These are phyloP conservation scores for Termitomyces sp. DNA, from an alignment of 768 basidiomycete genomes.

Conservation along the genomic window DNA sequence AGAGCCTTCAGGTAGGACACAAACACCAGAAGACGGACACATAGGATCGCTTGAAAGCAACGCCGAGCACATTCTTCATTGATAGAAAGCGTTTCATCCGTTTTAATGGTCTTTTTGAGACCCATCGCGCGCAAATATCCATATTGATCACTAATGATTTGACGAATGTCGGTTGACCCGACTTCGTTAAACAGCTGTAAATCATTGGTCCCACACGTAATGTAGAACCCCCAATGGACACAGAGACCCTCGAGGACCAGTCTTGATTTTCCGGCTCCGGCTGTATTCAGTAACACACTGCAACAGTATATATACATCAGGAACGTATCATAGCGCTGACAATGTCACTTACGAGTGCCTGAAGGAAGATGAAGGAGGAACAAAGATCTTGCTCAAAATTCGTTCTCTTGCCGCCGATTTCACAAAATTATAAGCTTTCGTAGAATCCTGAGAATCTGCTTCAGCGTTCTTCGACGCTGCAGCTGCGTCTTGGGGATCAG, in stretches of 20 bases:
- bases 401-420: neutral
- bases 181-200: neutral
- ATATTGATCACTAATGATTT: neutral
- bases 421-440: neutral
- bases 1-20: neutral
- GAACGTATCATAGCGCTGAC: neutral
- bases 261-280: constrained; percentile 1
- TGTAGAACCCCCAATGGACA: neutral
- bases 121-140: neutral
- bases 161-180: neutral
- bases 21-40: neutral
- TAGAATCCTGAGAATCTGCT: neutral
- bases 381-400: neutral
- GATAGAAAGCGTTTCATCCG: neutral
- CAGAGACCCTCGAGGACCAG: neutral
- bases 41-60: neutral
- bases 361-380: neutral
- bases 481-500: neutral
- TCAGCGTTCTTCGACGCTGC: neutral
- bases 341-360: neutral
- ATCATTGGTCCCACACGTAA: neutral
- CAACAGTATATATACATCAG: neutral
- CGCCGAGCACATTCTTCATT: neutral
- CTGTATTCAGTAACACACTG: neutral
- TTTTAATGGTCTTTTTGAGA: neutral